phyloP scores from a whole-genome alignment of 2,329 filamentous ascomycete genomes.

The Pseudovirgaria hyperparasitica region DNA sequence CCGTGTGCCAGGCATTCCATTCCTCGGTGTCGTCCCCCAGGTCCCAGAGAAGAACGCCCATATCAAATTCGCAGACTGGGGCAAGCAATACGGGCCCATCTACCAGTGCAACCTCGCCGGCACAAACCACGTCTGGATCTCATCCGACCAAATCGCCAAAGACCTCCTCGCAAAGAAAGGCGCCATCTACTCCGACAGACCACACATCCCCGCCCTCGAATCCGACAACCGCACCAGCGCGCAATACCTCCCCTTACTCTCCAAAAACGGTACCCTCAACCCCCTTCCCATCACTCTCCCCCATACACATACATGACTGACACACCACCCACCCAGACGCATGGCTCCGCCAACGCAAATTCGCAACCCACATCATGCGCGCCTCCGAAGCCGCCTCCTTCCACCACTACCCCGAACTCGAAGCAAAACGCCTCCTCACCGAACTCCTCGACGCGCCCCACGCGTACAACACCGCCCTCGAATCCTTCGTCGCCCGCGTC shows the following conservation, averaged over 20 bases:
- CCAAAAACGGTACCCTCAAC: conserved; percentile 23
- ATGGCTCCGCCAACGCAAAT: conserved; percentile 31
- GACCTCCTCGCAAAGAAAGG: conserved; percentile 32
- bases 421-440: conserved; percentile 31
- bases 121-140: conserved; percentile 33
- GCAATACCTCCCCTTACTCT: conserved; percentile 32
- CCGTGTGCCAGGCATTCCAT: conserved; percentile 23
- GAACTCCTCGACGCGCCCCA: conserved; percentile 31
- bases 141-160: conserved; percentile 27
- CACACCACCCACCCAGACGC: too few species aligned
- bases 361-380: conserved; percentile 33
- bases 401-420: conserved; percentile 31
- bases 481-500: conserved; percentile 33
- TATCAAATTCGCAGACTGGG: conserved; percentile 35
- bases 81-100: conserved; percentile 30
- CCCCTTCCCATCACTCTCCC: background rate
- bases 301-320: conserved; percentile 11
- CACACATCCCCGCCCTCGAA: conserved; percentile 31
- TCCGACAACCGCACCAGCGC: conserved; percentile 31
- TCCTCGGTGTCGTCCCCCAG: conserved; percentile 30
- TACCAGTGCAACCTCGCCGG: conserved; percentile 33
- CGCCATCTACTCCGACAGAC: conserved; percentile 33
- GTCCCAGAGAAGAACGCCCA: conserved; percentile 31
- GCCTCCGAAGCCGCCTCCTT: conserved; percentile 27
- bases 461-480: conserved; percentile 30